These are phyloP conservation scores for Panicum hallii DNA, from an alignment of 202 grass and related monocot genomes.

Conservation along the genomic window DNA sequence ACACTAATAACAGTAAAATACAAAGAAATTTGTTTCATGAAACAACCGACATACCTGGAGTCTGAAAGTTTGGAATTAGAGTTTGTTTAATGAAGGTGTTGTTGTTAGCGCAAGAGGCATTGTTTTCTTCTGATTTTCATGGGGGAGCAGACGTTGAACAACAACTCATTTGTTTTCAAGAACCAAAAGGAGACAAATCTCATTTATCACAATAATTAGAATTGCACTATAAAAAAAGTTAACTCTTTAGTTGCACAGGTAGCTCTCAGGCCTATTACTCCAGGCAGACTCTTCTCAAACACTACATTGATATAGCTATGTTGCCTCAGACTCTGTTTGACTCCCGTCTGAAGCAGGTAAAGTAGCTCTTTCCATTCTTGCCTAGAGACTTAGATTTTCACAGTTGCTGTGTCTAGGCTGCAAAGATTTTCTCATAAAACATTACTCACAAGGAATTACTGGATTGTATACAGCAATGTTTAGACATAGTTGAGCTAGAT, in stretches of 20 bases:
- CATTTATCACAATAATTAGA: background rate
- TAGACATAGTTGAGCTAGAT: background rate
- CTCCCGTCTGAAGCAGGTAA: too few species aligned
- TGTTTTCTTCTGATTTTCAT: background rate
- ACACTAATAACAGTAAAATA: slow-evolving; percentile 18
- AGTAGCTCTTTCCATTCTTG: too few species aligned
- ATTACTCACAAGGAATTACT: background rate
- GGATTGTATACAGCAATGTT: background rate
- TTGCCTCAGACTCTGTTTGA: too few species aligned
- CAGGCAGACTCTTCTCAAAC: background rate
- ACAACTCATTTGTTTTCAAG: background rate
- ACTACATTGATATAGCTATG: too few species aligned
- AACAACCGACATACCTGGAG: background rate
- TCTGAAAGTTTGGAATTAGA: slow-evolving; percentile 16
- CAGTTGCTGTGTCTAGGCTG: too few species aligned
- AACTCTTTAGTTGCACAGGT: background rate
- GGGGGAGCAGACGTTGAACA: slow-evolving; percentile 4
- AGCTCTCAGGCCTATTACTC: background rate
- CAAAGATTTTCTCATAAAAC: too few species aligned
- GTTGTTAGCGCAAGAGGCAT: slow-evolving; percentile 5
- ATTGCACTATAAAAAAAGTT: too few species aligned
- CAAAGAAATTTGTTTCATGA: background rate
- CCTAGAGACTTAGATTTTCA: too few species aligned
- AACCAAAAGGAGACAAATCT: slow-evolving; percentile 6
- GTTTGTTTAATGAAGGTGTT: background rate